Percentiles rank a stretch among this genome's conserved stretches.
Evolutionary conservation across 1,139 yeast genomes (phyloP).

Genomic region (Pichia sp.): DNA sequence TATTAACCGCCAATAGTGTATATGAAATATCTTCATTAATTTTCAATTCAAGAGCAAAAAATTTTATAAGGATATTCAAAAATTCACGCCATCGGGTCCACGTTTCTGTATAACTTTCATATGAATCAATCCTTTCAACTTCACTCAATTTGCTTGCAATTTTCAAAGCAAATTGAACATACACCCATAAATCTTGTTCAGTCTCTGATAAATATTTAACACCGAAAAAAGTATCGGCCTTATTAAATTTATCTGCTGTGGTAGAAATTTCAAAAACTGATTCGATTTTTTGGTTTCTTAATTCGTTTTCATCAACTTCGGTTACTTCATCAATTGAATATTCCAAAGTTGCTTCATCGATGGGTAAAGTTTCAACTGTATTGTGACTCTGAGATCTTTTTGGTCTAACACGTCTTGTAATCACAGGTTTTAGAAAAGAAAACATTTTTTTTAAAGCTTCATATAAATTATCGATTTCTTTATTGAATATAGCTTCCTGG

Average conservation of each 20-base stretch:
- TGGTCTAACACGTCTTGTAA: constrained; percentile 1
- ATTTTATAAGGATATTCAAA: constrained; percentile 3
- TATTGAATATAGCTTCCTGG: constrained; percentile 1
- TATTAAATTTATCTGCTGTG: constrained; percentile 5
- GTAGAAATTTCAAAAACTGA: constrained; percentile 12
- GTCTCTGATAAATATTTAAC: constrained; percentile 4
- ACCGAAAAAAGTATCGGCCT: constrained; percentile 7
- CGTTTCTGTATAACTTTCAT: constrained; percentile 8
- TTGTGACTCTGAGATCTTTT: neutral
- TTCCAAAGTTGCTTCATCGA: constrained; percentile 5
- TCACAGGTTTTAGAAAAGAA: constrained; percentile 7
- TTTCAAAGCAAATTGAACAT: constrained; percentile 14
- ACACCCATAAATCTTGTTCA: constrained; percentile 15
- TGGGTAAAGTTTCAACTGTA: neutral
- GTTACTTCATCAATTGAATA: constrained; percentile 7
- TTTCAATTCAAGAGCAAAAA: constrained; percentile 9
- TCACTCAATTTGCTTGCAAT: constrained; percentile 12
- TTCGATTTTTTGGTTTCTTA: constrained; percentile 7
- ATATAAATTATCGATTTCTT: constrained; percentile 6
- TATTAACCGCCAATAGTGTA: constrained; percentile 4
- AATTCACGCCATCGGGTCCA: constrained; percentile 16
- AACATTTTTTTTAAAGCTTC: neutral
- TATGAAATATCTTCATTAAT: neutral
- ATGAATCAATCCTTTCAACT: constrained; percentile 9
- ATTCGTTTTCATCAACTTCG: neutral